These are phyloP conservation scores for Heliamphora pulchella DNA, from an alignment of 179 eudicot genomes.

Conservation along the genomic window DNA sequence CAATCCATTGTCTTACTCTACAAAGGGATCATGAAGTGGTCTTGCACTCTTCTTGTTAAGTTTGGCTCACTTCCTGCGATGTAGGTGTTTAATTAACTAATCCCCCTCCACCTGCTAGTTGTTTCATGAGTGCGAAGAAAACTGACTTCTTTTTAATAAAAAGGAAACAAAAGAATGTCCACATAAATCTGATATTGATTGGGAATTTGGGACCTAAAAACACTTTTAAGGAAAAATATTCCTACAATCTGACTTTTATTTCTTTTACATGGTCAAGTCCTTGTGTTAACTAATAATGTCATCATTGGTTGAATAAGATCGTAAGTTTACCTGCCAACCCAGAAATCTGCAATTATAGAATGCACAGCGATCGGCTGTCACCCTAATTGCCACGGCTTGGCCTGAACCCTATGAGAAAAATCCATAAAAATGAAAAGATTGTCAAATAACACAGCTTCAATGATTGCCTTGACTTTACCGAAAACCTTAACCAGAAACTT, in stretches of 20 bases:
- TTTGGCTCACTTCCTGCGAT: too few species aligned
- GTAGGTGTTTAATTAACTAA: too few species aligned
- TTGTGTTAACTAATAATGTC: not conserved
- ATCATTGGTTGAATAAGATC: not conserved
- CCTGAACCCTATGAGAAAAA: constrained; percentile 59
- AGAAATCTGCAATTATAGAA: constrained; percentile 87
- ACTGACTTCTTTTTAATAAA: too few species aligned
- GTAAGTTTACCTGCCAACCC: constrained; percentile 72
- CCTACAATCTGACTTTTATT: not conserved
- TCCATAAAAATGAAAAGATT: not conserved
- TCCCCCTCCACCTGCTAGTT: too few species aligned
- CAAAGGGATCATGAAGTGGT: too few species aligned
- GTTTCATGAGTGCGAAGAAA: too few species aligned
- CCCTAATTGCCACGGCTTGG: constrained; percentile 87
- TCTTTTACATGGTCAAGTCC: not conserved
- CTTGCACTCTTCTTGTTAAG: too few species aligned
- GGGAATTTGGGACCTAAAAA: not conserved
- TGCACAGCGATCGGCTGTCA: constrained; percentile 80
- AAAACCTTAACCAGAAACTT: not conserved
- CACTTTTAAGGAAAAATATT: not conserved
- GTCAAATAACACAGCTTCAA: constrained; percentile 4
- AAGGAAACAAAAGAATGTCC: too few species aligned
- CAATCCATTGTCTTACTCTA: too few species aligned
- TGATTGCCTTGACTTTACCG: not conserved
- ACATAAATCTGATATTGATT: not conserved